phyloP scores from a whole-genome alignment of 306 rosid species.

The Sicyos edulis region DNA sequence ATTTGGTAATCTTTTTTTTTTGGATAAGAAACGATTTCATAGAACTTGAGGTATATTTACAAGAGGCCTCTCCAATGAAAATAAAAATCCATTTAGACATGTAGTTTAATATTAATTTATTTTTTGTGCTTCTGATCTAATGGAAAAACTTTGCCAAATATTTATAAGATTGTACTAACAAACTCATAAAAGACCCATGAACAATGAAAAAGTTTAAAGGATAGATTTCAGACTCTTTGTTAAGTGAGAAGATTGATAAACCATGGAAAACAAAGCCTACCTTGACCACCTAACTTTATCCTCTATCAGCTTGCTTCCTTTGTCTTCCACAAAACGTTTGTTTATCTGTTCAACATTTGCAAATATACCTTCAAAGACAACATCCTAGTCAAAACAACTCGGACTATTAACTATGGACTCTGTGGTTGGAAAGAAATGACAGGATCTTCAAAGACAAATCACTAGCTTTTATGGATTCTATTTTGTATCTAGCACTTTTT shows the following conservation, averaged over 20 bases:
- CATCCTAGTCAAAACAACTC: not conserved
- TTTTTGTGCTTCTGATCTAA: no score
- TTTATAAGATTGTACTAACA: no score
- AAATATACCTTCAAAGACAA: constrained; percentile 45
- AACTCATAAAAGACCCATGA: not conserved
- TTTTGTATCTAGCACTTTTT: no score
- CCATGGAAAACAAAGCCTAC: constrained; percentile 37
- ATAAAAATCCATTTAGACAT: no score
- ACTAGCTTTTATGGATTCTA: no score
- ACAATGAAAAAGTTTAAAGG: not conserved
- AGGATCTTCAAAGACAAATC: no score
- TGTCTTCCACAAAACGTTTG: constrained; percentile 93
- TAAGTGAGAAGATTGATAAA: not conserved
- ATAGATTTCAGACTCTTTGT: not conserved
- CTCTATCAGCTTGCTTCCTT: constrained; percentile 78
- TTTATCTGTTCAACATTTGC: constrained; percentile 93
- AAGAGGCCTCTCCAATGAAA: no score
- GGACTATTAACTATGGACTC: not conserved
- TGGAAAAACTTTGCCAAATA: no score
- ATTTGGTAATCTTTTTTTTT: not conserved
- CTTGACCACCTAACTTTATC: constrained; percentile 98
- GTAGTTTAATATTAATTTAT: no score
- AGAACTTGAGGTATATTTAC: no score
- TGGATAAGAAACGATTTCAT: no score
- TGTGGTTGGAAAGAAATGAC: no score